Evolutionary conservation across 768 basidiomycete genomes (phyloP).

Genomic region (Lentinula raphanica): DNA sequence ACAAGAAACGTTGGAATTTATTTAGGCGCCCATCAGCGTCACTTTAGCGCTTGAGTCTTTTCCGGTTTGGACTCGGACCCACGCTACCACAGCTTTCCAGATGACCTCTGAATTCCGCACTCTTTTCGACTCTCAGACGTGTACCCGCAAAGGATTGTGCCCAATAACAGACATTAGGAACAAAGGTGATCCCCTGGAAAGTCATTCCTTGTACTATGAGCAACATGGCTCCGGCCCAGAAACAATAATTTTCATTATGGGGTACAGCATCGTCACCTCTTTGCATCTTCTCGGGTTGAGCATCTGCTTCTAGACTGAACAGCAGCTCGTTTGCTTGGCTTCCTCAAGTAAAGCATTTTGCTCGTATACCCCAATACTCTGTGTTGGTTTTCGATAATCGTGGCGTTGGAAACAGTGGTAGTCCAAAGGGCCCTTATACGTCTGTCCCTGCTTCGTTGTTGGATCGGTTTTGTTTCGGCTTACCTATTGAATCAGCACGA

Average conservation of each 20-base stretch:
- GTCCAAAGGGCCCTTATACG: constrained; percentile 75
- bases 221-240: constrained; percentile 63
- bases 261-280: constrained; percentile 25
- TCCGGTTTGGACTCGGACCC: neutral
- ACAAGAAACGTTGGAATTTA: too few species aligned
- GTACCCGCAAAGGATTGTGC: constrained; percentile 69
- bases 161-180: constrained; percentile 53
- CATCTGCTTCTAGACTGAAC: constrained; percentile 46
- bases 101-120: constrained; percentile 22
- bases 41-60: too few species aligned
- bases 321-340: constrained; percentile 59
- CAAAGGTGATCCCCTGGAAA: constrained; percentile 45
- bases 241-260: constrained; percentile 77
- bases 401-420: constrained; percentile 71
- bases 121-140: constrained; percentile 56
- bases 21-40: too few species aligned
- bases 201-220: constrained; percentile 76
- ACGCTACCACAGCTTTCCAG: neutral
- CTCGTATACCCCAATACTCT: constrained; percentile 42
- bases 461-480: too few species aligned
- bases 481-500: constrained; percentile 41
- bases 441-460: constrained; percentile 30
- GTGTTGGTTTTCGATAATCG: constrained; percentile 80
- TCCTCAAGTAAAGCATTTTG: constrained; percentile 61
- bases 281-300: neutral